phyloP scores from a whole-genome alignment of 169 alveolate genomes.

The Hammondia hammondi region DNA sequence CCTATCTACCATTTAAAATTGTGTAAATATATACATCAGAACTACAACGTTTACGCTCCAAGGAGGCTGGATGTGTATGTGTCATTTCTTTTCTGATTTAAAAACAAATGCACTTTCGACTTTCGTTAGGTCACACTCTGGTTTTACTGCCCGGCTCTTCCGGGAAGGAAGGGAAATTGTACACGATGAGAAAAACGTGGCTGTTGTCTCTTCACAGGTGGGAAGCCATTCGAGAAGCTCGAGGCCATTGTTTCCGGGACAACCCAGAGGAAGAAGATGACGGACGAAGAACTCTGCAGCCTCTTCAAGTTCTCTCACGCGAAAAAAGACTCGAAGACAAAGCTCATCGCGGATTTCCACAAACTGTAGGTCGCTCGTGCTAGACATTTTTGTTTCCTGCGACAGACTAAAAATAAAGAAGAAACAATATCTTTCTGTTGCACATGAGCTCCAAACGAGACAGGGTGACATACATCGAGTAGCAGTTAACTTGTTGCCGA shows the following conservation, averaged over 20 bases:
- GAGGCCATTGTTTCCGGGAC: constrained; percentile 23
- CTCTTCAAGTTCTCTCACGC: constrained; percentile 49
- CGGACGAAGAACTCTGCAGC: constrained; percentile 53
- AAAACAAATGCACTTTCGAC: background rate
- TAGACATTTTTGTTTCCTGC: background rate
- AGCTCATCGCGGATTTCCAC: constrained; percentile 57
- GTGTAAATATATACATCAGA: background rate
- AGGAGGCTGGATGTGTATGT: too few relatives aligned
- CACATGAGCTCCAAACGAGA: too few relatives aligned
- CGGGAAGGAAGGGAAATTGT: background rate
- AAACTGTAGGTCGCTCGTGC: constrained; percentile 42
- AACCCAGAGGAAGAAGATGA: constrained; percentile 24
- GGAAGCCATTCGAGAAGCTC: constrained; percentile 53
- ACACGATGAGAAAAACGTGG: background rate
- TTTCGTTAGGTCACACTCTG: background rate
- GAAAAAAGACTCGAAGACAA: constrained; percentile 36
- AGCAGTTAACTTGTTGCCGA: too few relatives aligned
- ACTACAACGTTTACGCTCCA: background rate
- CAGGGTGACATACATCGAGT: too few relatives aligned
- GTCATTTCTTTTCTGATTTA: background rate
- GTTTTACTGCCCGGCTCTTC: background rate
- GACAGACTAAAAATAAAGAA: background rate
- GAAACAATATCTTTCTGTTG: background rate
- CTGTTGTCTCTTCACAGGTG: constrained; percentile 22
- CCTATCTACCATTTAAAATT: too few relatives aligned